Base-by-base conservation (phyloP, 257 asterid species). In the Primulina tabacum region DNA sequence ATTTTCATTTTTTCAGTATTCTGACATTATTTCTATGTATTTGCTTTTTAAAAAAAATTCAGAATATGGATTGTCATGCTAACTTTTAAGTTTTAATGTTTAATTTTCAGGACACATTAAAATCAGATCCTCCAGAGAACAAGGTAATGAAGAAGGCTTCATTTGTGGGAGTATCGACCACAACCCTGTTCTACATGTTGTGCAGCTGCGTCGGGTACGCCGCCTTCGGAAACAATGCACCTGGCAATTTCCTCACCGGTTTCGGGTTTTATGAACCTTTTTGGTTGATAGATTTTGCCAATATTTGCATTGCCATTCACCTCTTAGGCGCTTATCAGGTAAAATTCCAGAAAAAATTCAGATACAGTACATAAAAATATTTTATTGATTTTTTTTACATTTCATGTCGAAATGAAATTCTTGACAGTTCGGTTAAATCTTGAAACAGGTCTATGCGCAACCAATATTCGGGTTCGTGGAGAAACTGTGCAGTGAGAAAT, bases 321-420 rank as follows among this genome's bases (percentile, higher is more conserved):
- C 82, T 87, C 38, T 32, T 87, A 6, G 92, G 89, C 2, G 92
- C 92, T 59, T 87, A 87, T 69, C 92, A 86, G 87, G 89, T 82
- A 80, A 24, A 65, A 43, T 4, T 6, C 24, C 21, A 2, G 21
- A 17, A 7, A 1, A 8, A 16, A 50, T 43, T 4, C 55, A 43
- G n/a, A 11, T 0, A 4, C 14, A 2, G 14, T 38, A 38, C 52
- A 11, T 40, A 9, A 28, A 28, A 28, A 2, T 28, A 28, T 28
- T 28, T 28, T 28, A 28, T 28, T 28, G 30, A 2, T 28, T 28
- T 2, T 28, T 28, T 28, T 2, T 28, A 12, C 5, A 3, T 43
- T 12, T 24, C 53, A 11, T 21, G 26, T 20, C 20, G 76, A 72
- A 1, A 68, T 75, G 56, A 80, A 77, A 57, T 56, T 71, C 1